Base-by-base conservation (phyloP, 768 basidiomycete genomes). In the Rhizopogon salebrosus region DNA sequence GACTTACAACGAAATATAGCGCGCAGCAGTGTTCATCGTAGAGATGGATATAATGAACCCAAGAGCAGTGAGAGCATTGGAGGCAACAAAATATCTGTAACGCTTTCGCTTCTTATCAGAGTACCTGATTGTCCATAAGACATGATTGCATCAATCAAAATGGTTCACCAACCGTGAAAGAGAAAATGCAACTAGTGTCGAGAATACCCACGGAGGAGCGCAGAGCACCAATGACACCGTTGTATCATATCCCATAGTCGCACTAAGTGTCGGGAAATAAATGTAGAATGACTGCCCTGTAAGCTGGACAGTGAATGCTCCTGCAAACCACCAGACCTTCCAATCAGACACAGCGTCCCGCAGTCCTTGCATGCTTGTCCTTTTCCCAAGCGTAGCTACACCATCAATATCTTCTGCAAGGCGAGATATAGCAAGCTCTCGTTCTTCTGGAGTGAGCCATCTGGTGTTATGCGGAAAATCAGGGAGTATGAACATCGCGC, bases 281-380 rank as follows among this genome's bases (percentile, higher is more conserved):
- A 81, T 82, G 64, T 85, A 85, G 75, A 89, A 88, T 4, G 79
- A 80, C n/a, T 85, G 62, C 3, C 81, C 79, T 20, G 84, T 26
- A 36, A 41, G n/a, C 65, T 80, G 73, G 54, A 77, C 76, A 8
- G 77, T 78, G 48, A 86, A 64, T 1, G 82, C 75, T n/a, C 87
- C 53, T 16, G 85, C 76, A 42, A 92, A 72, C 78, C 78, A 85
- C 84, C 87, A 92, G 23, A 92, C 85, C 66, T 82, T 85, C 84
- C 83, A 83, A 62, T 92, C 89, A 24, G 71, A 72, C 43, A 87
- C 27, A 8, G 27, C 27, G 5, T 83, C 61, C 9, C 65, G 53
- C 6, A 89, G 63, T 5, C 84, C 85, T 27, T 16, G 66, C 57
- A 24, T 26, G 68, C 4, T 67, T 70, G 10, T 62, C 41, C 23